Evolutionary conservation across 129 eudicot species (phyloP).

Genomic region (Centaurea solstitialis): DNA sequence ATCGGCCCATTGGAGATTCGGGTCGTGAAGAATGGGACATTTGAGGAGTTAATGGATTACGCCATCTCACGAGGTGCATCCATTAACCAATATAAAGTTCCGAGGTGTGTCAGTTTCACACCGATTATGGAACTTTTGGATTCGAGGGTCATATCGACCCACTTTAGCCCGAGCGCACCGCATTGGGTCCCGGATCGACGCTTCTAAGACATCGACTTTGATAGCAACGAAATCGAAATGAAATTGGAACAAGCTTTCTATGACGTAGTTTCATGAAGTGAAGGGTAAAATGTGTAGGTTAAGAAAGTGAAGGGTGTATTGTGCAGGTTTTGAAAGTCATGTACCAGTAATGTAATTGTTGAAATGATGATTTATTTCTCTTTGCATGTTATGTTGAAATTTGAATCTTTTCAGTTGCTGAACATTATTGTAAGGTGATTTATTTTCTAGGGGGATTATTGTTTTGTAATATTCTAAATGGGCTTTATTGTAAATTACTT

Average conservation of each 20-base stretch:
- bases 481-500: neutral
- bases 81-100: slow-evolving; percentile 65
- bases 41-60: slow-evolving; percentile 65
- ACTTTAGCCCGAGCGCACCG: slow-evolving; percentile 38
- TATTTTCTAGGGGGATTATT: neutral
- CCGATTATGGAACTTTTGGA: slow-evolving; percentile 60
- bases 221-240: neutral
- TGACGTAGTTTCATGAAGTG: slow-evolving; percentile 3
- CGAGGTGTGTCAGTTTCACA: slow-evolving; percentile 55
- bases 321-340: slow-evolving; percentile 33
- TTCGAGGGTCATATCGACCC: slow-evolving; percentile 50
- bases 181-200: slow-evolving; percentile 43
- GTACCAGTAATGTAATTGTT: slow-evolving; percentile 26
- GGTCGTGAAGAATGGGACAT: slow-evolving; percentile 53
- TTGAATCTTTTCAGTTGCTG: neutral
- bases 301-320: slow-evolving; percentile 22
- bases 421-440: neutral
- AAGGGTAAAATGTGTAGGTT: slow-evolving; percentile 22
- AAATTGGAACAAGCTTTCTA: neutral
- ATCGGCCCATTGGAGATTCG: slow-evolving; percentile 65
- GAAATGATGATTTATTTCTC: slow-evolving; percentile 18
- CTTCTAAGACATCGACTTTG: neutral
- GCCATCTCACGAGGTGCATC: slow-evolving; percentile 66
- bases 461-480: neutral
- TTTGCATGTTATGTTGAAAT: slow-evolving; percentile 4